These are phyloP conservation scores for Akanthomyces lecanii DNA, from an alignment of 2,329 filamentous ascomycete species.

Conservation along the genomic window DNA sequence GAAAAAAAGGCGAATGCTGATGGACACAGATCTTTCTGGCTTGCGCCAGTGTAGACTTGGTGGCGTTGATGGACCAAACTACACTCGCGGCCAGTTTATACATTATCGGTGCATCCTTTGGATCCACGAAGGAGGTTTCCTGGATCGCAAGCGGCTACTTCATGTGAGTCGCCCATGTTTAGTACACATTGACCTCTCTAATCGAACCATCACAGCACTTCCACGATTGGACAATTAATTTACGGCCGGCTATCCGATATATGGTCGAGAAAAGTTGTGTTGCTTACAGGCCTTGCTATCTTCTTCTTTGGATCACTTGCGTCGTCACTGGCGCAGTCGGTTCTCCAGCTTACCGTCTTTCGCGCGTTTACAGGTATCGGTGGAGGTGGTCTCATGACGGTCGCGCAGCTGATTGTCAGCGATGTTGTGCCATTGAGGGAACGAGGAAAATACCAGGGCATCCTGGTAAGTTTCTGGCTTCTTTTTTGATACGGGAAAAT, in stretches of 20 bases:
- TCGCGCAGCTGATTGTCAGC: constrained; percentile 65
- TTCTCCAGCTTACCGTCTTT: constrained; percentile 38
- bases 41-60: constrained; percentile 50
- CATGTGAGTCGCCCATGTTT: constrained; percentile 35
- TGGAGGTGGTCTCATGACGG: constrained; percentile 66
- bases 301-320: constrained; percentile 43
- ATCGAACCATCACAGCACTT: constrained; percentile 30
- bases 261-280: constrained; percentile 41
- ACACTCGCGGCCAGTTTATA: constrained; percentile 52
- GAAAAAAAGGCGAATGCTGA: no score
- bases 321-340: constrained; percentile 38
- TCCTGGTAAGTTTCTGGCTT: constrained; percentile 31
- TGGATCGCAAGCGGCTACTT: constrained; percentile 56
- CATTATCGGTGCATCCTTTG: constrained; percentile 48
- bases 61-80: constrained; percentile 56
- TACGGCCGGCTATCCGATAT: constrained; percentile 45
- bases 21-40: constrained; percentile 49
- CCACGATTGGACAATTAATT: constrained; percentile 43
- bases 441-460: constrained; percentile 68
- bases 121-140: constrained; percentile 45
- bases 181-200: not conserved
- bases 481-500: not conserved
- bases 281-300: constrained; percentile 36
- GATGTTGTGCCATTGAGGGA: constrained; percentile 67
- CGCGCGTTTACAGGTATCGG: constrained; percentile 51